Base-by-base conservation (phyloP, 2,329 filamentous ascomycete genomes). In the Diplodia intermedia region DNA sequence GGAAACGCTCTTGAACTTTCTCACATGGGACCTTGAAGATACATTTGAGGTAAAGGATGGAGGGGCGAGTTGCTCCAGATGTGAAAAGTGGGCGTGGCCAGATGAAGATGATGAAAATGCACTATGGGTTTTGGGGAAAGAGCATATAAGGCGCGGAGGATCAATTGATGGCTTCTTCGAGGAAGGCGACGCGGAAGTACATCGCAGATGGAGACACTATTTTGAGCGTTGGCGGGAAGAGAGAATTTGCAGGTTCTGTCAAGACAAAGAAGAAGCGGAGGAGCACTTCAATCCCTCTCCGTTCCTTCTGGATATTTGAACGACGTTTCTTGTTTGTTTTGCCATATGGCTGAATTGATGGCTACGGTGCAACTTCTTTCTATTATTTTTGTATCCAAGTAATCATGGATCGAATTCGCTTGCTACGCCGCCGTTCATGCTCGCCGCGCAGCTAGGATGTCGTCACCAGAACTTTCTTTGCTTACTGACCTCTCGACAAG, bases 61-160 rank as follows among this genome's bases (percentile, higher is more conserved):
- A 4, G 1, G 7, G 2, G 15, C 1, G 18, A 1, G 1, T 1
- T 56, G 54, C 33, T 3, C 0, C 15, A 3, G 2, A 33, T 56
- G 54, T 23, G 2, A 5, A 40, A 11, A 5, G 4, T 23, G 1
- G 6, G 31, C 3, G 20, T 11, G 18, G n/a, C 12, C 3, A 2
- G 31, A 12, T 4, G 18, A 23, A 40, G 2, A 12, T 1, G 36
- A 4, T 20, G 20, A 2, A 6, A n/a, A 61, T 20, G 15, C 14
- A 6, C 4, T 36, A 26, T 61, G 56, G 38, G 2, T 2, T 18
- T 15, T 49, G 4, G 9, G 40, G 2, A 1, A 33, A 15, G 9
- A 50, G 18, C 40, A 61, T 9, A 61, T 61, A 3, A 31, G 4
- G 11, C 15, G 14, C 5, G 56, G 38, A 15, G 49, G 47, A 43